Conservation (phyloP, 495 filamentous ascomycete species). For the Talaromyces wortmannii region DNA sequence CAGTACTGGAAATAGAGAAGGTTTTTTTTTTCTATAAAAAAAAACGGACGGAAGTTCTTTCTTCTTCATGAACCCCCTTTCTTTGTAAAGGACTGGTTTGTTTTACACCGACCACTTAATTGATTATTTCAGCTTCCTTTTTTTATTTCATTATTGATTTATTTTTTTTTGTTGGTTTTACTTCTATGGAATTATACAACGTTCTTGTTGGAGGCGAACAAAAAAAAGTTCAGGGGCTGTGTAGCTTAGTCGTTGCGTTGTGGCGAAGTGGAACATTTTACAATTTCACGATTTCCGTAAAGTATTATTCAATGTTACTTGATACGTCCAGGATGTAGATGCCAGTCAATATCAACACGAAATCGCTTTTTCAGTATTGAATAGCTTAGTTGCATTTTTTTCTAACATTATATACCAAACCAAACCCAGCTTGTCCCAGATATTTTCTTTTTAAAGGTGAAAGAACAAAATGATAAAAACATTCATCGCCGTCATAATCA, state of each 20-base stretch:
- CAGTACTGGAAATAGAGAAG: slow-evolving; percentile 33
- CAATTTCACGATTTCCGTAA: background rate
- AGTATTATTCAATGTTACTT: background rate
- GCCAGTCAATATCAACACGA: background rate
- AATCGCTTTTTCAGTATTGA: background rate
- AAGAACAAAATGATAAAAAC: slow-evolving; percentile 7
- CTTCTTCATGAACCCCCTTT: background rate
- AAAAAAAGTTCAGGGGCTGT: background rate
- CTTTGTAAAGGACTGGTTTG: background rate
- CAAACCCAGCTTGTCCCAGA: background rate
- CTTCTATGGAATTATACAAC: background rate
- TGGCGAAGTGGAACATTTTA: background rate
- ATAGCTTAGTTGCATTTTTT: background rate
- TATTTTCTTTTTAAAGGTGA: background rate
- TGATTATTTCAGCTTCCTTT: slow-evolving; percentile 3
- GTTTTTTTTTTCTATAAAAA: slow-evolving; percentile 1
- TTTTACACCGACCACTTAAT: background rate
- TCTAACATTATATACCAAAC: background rate
- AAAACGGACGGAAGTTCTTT: background rate
- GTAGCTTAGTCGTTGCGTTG: background rate
- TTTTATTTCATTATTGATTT: slow-evolving; percentile 6
- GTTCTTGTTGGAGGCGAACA: too few relatives aligned
- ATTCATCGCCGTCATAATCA: slow-evolving; percentile 9
- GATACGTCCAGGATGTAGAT: too few relatives aligned
- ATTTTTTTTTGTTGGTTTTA: slow-evolving; percentile 2